phyloP scores from a whole-genome alignment of 2,329 filamentous ascomycete genomes.

The Scopulariopsis brevicaulis region DNA sequence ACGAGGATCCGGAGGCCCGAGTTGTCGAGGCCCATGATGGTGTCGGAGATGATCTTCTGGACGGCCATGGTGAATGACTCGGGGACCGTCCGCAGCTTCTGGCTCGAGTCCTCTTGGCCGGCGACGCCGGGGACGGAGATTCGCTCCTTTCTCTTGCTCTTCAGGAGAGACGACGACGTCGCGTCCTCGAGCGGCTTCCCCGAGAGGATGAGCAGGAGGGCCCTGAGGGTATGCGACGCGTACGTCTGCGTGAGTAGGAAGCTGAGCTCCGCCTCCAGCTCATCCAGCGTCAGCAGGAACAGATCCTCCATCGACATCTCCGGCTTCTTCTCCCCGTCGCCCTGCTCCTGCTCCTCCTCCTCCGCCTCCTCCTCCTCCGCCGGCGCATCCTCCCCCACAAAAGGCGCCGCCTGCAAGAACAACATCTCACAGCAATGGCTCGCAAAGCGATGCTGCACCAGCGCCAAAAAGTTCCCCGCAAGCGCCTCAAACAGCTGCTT shows the following conservation, averaged over 20 bases:
- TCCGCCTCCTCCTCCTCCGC: slow-evolving; percentile 46
- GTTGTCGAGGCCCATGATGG: slow-evolving; percentile 62
- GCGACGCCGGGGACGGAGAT: slow-evolving; percentile 49
- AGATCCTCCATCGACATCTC: slow-evolving; percentile 58
- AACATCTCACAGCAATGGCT: slow-evolving; percentile 95
- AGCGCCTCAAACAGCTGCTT: slow-evolving; percentile 82
- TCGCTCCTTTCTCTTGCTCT: slow-evolving; percentile 88
- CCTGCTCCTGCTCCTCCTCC: slow-evolving; percentile 31
- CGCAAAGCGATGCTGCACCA: slow-evolving; percentile 91
- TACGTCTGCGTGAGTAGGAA: slow-evolving; percentile 80
- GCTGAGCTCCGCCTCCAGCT: slow-evolving; percentile 75
- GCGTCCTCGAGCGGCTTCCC: slow-evolving; percentile 66
- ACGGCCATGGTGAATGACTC: slow-evolving; percentile 66
- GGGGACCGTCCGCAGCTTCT: slow-evolving; percentile 51
- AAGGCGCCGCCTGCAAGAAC: slow-evolving; percentile 70
- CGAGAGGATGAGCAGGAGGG: slow-evolving; percentile 75
- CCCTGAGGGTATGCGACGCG: slow-evolving; percentile 81
- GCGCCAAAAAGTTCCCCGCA: slow-evolving; percentile 71
- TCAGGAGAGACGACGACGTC: slow-evolving; percentile 61
- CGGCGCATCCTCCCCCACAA: slow-evolving; percentile 60
- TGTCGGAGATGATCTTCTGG: slow-evolving; percentile 71
- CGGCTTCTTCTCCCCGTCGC: slow-evolving; percentile 25
- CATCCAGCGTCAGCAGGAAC: slow-evolving; percentile 72
- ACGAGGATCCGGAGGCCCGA: slow-evolving; percentile 75
- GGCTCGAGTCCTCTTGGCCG: slow-evolving; percentile 31